phyloP scores from a whole-genome alignment of 2,329 filamentous ascomycete species.

The Phaeosphaeria sp. region DNA sequence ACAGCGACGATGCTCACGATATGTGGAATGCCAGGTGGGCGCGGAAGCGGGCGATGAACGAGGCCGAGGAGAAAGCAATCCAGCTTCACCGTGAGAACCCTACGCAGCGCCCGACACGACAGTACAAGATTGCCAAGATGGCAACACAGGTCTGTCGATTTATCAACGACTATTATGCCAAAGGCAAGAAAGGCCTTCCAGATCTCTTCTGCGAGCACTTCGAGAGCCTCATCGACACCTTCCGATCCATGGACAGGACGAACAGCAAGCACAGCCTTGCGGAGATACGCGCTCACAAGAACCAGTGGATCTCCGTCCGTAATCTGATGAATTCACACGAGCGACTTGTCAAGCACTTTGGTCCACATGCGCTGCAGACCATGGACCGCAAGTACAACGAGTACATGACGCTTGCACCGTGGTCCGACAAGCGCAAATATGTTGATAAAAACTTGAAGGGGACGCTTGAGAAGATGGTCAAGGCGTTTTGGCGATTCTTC shows the following conservation, averaged over 20 bases:
- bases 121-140: not conserved
- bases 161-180: not conserved
- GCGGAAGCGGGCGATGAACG: not conserved
- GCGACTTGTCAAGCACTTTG: not conserved
- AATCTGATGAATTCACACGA: not conserved
- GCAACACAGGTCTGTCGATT: not conserved
- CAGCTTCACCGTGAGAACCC: not conserved
- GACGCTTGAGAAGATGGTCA: not conserved
- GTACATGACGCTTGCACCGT: not conserved
- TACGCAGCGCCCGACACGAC: not conserved
- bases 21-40: not conserved
- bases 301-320: not conserved
- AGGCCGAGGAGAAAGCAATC: not conserved
- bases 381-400: not conserved
- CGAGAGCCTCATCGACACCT: not conserved
- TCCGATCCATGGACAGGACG: not conserved
- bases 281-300: not conserved
- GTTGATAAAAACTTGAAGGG: not conserved
- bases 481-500: not conserved
- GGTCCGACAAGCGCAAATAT: not conserved
- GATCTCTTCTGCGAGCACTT: not conserved
- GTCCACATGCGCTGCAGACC: not conserved
- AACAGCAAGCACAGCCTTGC: not conserved
- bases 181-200: not conserved
- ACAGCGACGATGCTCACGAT: not conserved